A percentile compares a stretch with the other conserved stretches of the same genome.
Conservation (phyloP, 345 rosid genomes). For the Physaria fendleri region DNA sequence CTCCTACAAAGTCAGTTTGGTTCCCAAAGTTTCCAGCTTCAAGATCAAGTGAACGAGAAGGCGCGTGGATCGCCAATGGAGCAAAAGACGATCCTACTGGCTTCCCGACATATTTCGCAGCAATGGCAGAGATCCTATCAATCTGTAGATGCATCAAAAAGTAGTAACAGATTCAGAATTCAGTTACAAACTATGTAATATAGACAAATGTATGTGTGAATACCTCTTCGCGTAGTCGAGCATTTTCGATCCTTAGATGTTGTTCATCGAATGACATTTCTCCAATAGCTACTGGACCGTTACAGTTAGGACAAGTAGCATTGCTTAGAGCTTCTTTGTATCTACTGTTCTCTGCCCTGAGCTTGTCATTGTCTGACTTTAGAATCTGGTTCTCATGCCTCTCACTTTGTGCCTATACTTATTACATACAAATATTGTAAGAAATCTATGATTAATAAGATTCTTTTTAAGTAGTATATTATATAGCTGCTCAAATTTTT, state of each 20-base stretch:
- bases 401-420: constrained; percentile 71
- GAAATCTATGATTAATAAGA: background rate
- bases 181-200: background rate
- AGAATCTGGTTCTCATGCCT: constrained; percentile 75
- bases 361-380: constrained; percentile 85
- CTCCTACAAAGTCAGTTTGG: constrained; percentile 70
- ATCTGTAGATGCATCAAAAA: constrained; percentile 53
- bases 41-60: constrained; percentile 57
- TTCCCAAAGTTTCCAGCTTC: constrained; percentile 50
- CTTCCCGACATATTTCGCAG: constrained; percentile 82
- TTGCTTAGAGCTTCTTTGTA: constrained; percentile 74
- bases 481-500: too few species aligned
- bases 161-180: background rate
- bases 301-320: constrained; percentile 82
- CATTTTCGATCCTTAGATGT: constrained; percentile 87
- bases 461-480: too few species aligned
- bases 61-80: constrained; percentile 40
- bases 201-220: background rate
- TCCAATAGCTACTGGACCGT: constrained; percentile 81
- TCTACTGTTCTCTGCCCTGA: constrained; percentile 73
- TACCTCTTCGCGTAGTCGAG: constrained; percentile 89
- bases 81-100: constrained; percentile 49
- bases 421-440: background rate
- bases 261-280: constrained; percentile 99
- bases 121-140: constrained; percentile 78